Conservation (phyloP, 352 stramenopile genomes). For the Globisporangium nagaii region DNA sequence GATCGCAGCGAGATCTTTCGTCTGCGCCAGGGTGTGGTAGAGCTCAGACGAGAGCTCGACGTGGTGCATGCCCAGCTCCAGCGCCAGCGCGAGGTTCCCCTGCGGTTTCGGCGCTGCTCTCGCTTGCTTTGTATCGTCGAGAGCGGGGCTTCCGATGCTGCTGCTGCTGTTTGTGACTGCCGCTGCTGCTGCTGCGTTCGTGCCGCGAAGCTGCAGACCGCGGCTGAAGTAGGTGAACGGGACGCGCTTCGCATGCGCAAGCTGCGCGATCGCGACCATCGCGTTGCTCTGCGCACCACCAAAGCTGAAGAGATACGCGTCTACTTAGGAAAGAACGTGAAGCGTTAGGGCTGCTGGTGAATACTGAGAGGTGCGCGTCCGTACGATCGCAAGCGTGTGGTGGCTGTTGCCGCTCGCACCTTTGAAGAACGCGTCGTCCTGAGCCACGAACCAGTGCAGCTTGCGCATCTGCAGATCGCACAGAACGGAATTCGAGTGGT, state of each 20-base stretch:
- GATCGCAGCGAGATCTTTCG: conserved; percentile 30
- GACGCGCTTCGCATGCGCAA: conserved; percentile 58
- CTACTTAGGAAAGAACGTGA: too few species aligned
- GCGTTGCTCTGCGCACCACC: conserved; percentile 82
- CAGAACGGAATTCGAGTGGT: too few species aligned
- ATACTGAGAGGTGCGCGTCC: neutral
- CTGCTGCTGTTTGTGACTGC: neutral
- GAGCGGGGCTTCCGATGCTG: neutral
- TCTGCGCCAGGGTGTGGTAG: conserved; percentile 42
- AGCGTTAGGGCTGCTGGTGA: too few species aligned
- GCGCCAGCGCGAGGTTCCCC: conserved; percentile 44
- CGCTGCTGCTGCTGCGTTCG: neutral
- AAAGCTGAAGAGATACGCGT: conserved; percentile 66
- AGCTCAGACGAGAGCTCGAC: conserved; percentile 31
- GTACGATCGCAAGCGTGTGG: neutral
- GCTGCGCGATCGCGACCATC: conserved; percentile 79
- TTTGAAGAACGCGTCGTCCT: conserved; percentile 52
- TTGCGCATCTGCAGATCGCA: conserved; percentile 64
- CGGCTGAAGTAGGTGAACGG: conserved; percentile 87
- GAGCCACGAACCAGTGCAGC: conserved; percentile 69
- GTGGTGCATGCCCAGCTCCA: conserved; percentile 61
- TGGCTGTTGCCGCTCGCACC: conserved; percentile 17
- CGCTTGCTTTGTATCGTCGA: too few species aligned
- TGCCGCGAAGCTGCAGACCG: conserved; percentile 13
- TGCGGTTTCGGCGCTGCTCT: neutral